Percentiles rank a stretch among this genome's conserved stretches.
phyloP scores from a whole-genome alignment of 108 stramenopile genomes.

The Cyclotella kingstonii region DNA sequence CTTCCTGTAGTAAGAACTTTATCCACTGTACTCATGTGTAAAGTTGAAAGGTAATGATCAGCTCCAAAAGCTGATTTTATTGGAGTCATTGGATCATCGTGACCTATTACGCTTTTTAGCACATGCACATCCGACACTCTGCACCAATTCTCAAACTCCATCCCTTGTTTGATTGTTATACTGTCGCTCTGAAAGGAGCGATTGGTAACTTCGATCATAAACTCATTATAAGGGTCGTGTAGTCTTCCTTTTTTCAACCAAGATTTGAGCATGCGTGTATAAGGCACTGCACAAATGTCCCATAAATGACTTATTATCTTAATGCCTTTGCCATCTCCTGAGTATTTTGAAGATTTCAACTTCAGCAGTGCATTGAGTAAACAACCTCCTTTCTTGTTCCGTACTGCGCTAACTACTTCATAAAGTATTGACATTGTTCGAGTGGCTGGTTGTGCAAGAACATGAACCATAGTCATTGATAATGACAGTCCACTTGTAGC shows the following conservation, averaged over 20 bases:
- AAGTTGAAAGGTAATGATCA: slow-evolving; percentile 31
- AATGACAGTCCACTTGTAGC: slow-evolving; percentile 26
- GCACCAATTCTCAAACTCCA: slow-evolving; percentile 58
- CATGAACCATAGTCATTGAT: slow-evolving; percentile 76
- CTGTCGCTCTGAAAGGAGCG: slow-evolving; percentile 15
- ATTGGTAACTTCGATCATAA: slow-evolving; percentile 73
- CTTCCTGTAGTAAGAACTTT: slow-evolving; percentile 88
- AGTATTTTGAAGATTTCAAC: slow-evolving; percentile 37
- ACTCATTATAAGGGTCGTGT: slow-evolving; percentile 87
- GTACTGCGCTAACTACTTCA: slow-evolving; percentile 46
- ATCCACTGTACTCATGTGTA: slow-evolving; percentile 36
- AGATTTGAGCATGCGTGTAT: slow-evolving; percentile 74
- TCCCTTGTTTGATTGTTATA: slow-evolving; percentile 25
- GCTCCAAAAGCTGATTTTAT: slow-evolving; percentile 16
- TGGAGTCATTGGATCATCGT: slow-evolving; percentile 10
- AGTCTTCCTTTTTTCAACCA: slow-evolving; percentile 86
- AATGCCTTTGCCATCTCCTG: slow-evolving; percentile 68
- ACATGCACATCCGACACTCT: slow-evolving; percentile 54
- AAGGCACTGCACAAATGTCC: slow-evolving; percentile 71
- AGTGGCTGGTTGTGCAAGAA: slow-evolving; percentile 64
- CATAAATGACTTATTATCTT: slow-evolving; percentile 59
- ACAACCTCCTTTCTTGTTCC: slow-evolving; percentile 72
- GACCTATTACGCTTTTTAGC: slow-evolving; percentile 21
- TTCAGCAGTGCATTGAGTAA: slow-evolving; percentile 68
- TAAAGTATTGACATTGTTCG: slow-evolving; percentile 76